Conservation (phyloP, 768 basidiomycete genomes). For the Holtermanniella nyarrowii region DNA sequence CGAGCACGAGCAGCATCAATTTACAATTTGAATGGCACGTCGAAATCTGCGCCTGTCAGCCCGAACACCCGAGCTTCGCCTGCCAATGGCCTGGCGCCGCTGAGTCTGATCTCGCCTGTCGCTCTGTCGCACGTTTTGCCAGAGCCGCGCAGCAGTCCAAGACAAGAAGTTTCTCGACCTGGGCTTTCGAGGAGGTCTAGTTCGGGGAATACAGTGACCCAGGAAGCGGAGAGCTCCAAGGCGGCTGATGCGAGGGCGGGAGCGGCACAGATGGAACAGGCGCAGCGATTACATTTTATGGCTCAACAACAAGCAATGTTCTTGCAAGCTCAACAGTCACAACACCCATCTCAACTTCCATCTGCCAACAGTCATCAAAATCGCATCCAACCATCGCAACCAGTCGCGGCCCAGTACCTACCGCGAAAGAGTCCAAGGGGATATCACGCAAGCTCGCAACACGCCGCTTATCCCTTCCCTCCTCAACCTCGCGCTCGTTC, state of each 20-base stretch:
- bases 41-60: slow-evolving; percentile 6
- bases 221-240: not conserved
- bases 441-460: no score
- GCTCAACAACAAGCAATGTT: not conserved
- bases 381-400: not conserved
- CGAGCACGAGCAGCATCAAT: not conserved
- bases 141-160: no score
- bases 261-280: not conserved
- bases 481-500: slow-evolving; percentile 2
- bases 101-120: slow-evolving; percentile 7
- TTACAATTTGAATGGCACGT: not conserved
- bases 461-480: not conserved
- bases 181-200: not conserved
- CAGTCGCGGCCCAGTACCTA: not conserved
- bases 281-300: not conserved
- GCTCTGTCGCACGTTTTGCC: not conserved
- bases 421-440: no score
- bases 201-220: not conserved
- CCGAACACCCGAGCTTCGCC: not conserved
- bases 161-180: no score
- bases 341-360: not conserved
- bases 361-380: not conserved
- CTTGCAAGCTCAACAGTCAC: not conserved
- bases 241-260: not conserved
- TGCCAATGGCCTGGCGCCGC: slow-evolving; percentile 1